phyloP scores from a whole-genome alignment of 2,329 filamentous ascomycete species.

The Aspergillus sp. region DNA sequence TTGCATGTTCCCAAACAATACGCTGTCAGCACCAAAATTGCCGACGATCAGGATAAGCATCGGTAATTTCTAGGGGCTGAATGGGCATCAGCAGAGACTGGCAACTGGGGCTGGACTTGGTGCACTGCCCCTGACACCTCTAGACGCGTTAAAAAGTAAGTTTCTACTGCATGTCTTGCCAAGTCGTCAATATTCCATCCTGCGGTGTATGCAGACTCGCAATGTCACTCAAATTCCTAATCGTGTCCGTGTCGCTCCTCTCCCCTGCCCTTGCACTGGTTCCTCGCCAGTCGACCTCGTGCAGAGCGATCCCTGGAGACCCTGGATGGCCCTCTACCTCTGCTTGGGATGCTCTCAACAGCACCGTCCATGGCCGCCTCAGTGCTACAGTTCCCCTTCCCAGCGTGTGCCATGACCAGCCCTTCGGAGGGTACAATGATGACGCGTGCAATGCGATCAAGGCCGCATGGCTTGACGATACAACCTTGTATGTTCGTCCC shows the following conservation, averaged over 20 bases:
- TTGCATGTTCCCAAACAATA: not conserved
- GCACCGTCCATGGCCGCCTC: not conserved
- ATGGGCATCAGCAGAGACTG: not conserved
- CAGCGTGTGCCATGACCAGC: not conserved
- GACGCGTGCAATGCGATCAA: not conserved
- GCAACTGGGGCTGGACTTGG: not conserved
- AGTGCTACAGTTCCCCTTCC: not conserved
- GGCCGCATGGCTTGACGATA: not conserved
- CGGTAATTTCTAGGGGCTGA: not conserved
- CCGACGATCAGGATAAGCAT: not conserved
- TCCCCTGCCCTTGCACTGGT: not conserved
- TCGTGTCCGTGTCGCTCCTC: not conserved
- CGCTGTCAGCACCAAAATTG: not conserved
- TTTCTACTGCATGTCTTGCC: not conserved
- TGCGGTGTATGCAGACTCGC: no score
- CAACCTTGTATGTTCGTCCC: not conserved
- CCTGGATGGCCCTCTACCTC: not conserved
- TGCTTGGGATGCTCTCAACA: not conserved
- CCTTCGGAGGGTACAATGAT: not conserved
- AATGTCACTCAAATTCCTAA: not conserved
- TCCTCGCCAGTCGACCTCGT: not conserved
- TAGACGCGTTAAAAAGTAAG: not conserved
- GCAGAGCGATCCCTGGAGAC: not conserved
- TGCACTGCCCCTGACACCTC: not conserved
- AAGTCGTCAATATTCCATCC: not conserved